Evolutionary conservation across 768 basidiomycete species (phyloP), one percentile per base, ranked within the genome.

Genomic region (Bullera alba): DNA sequence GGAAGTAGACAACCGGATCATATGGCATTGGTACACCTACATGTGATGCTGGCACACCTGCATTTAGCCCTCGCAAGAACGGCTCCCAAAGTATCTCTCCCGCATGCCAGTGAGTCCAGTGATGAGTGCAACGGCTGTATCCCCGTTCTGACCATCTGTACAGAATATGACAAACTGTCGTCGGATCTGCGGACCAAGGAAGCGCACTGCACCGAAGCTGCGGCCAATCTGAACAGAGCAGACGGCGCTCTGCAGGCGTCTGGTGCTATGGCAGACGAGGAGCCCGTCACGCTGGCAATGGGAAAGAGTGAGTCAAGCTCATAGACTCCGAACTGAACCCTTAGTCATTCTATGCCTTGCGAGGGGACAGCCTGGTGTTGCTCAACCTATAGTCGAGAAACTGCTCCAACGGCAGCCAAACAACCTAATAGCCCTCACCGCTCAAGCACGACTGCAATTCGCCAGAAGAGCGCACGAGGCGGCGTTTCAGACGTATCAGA

Each of bases 361-460:
- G 1, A 83, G 80, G 3, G 80, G 86, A 19, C 79, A 83, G 15
- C 81, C 89, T 77, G 84, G 91, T 30, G 83, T 87, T 52, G 91
- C 92, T 0, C 73, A 84, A 58, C 79, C 82, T 17, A 81, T 84
- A 1, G 92, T 95, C 60, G 87, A 93, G 14, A 79, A 79, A 22
- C 83, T 93, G 8, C 77, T 96, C 7, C 76, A 76, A 2, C 77
- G 81, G 55, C 85, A 85, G 62, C 86, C 91, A 0, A 87, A 83
- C 16, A 93, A 97, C 65, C 67, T 95, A 4, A 81, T 92, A 29
- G 91, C 92, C 0, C 76, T 93, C 4, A 77, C 90, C 7, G 91
- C 90, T 48, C 89, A 92, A 76, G 93, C 86, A 0, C 80, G 92
- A 47, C 86, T 95, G 48, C 76, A 87, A 12, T 92, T 91, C 66